A percentile compares a stretch with the other conserved stretches of the same genome.
phyloP scores from a whole-genome alignment of 1,139 yeast genomes.

The Suhomyces coccinellae region DNA sequence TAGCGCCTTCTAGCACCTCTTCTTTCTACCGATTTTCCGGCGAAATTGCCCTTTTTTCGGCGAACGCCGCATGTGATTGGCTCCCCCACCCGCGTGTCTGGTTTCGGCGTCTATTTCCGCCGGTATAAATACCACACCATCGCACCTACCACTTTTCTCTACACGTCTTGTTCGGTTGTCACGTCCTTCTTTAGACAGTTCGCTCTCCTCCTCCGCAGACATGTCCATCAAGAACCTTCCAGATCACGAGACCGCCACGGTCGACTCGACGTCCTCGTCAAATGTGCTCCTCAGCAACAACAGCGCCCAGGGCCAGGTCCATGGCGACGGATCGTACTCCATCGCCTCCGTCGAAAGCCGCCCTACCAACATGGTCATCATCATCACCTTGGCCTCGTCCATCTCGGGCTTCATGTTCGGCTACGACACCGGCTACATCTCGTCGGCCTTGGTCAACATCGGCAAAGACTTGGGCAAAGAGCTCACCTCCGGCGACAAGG shows the following conservation, averaged over 20 bases:
- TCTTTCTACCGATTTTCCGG: slow-evolving; percentile 2
- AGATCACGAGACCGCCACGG: slow-evolving; percentile 8
- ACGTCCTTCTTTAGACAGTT: background rate
- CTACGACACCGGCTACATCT: slow-evolving; percentile 93
- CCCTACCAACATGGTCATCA: slow-evolving; percentile 64
- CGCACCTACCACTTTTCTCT: background rate
- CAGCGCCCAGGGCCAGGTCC: background rate
- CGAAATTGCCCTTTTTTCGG: slow-evolving; percentile 3
- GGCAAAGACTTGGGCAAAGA: slow-evolving; percentile 63
- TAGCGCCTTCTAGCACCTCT: background rate
- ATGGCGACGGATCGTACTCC: background rate
- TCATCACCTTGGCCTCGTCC: slow-evolving; percentile 76
- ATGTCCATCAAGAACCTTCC: slow-evolving; percentile 4
- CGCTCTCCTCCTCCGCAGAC: background rate
- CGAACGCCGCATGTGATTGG: slow-evolving; percentile 4
- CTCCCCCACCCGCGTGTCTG: background rate
- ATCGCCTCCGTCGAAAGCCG: slow-evolving; percentile 27
- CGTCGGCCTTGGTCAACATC: slow-evolving; percentile 84
- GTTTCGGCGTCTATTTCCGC: slow-evolving; percentile 1
- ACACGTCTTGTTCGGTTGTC: background rate
- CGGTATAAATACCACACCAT: slow-evolving; percentile 1
- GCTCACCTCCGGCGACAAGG: slow-evolving; percentile 75
- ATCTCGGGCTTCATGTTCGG: slow-evolving; percentile 96
- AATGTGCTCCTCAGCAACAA: slow-evolving; percentile 1
- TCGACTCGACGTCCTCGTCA: slow-evolving; percentile 11